Conservation (phyloP, 2,329 filamentous ascomycete genomes). For the Xylariomycetidae sp. region DNA sequence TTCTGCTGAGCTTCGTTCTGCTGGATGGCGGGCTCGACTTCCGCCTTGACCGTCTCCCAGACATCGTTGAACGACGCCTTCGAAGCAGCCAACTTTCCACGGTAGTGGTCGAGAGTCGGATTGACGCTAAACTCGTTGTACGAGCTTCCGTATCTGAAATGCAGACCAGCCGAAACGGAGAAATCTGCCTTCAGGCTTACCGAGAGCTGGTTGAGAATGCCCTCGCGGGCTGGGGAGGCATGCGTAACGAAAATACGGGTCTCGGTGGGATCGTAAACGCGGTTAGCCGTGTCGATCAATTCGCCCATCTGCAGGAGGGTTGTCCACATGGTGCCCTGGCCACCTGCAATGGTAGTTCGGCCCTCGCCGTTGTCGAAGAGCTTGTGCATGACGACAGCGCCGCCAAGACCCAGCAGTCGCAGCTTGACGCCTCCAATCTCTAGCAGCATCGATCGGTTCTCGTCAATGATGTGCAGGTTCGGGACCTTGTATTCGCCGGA, state of each 20-base stretch:
- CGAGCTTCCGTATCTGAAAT: slow-evolving; percentile 97
- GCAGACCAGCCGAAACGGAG: slow-evolving; percentile 92
- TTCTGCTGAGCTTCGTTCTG: slow-evolving; percentile 93
- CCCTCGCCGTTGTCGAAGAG: slow-evolving; percentile 98
- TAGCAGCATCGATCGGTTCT: slow-evolving; percentile 90
- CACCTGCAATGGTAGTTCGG: slow-evolving; percentile 94
- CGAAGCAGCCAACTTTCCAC: slow-evolving; percentile 93
- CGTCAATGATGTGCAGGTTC: slow-evolving; percentile 97
- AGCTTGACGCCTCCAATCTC: slow-evolving; percentile 96
- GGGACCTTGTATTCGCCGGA: slow-evolving; percentile 97
- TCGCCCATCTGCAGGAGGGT: slow-evolving; percentile 97
- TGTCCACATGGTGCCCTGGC: slow-evolving; percentile 99
- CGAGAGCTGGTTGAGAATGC: slow-evolving; percentile 93
- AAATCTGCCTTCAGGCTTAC: slow-evolving; percentile 98
- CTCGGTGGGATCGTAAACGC: slow-evolving; percentile 96
- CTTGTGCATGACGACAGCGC: slow-evolving; percentile 99
- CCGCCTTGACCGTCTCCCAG: slow-evolving; percentile 95
- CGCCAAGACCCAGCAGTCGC: slow-evolving; percentile 84
- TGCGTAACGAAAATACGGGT: slow-evolving; percentile 96
- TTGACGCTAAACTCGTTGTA: slow-evolving; percentile 99
- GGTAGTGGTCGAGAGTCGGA: slow-evolving; percentile 94
- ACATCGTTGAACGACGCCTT: slow-evolving; percentile 99
- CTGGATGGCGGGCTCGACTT: slow-evolving; percentile 89
- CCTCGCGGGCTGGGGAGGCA: slow-evolving; percentile 91
- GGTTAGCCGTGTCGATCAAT: slow-evolving; percentile 93